Conservation (phyloP, 176 grass and related monocot species). For the Triticum urartu region DNA sequence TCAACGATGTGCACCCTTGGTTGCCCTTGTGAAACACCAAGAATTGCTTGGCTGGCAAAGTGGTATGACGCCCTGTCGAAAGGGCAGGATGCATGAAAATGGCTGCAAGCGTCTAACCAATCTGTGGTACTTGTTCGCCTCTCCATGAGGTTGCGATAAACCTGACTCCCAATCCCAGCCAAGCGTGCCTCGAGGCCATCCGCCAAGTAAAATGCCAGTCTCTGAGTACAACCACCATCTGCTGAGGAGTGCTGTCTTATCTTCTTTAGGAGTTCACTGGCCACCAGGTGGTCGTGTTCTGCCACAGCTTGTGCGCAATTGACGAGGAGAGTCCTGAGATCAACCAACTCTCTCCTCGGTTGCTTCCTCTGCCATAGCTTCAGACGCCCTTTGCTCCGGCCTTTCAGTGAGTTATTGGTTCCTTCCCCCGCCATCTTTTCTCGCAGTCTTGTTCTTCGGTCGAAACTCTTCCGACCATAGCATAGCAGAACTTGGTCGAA, state of each 20-base stretch:
- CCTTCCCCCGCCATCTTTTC: constrained; percentile 38
- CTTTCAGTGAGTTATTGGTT: constrained; percentile 14
- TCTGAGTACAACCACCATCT: no score
- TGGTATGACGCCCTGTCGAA: constrained; percentile 33
- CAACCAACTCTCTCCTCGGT: constrained; percentile 12
- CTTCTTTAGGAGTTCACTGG: constrained; percentile 42
- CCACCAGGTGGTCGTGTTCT: constrained; percentile 1
- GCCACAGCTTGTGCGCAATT: constrained; percentile 54
- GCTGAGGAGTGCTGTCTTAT: constrained; percentile 43
- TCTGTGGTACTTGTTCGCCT: constrained; percentile 31
- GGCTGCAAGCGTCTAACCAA: constrained; percentile 37
- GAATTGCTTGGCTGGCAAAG: constrained; percentile 58
- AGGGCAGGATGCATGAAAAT: constrained; percentile 47
- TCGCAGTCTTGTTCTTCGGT: constrained; percentile 24
- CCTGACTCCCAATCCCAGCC: constrained; percentile 51
- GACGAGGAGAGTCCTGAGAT: constrained; percentile 51
- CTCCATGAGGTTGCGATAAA: constrained; percentile 39
- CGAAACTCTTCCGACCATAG: not conserved
- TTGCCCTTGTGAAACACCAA: constrained; percentile 20
- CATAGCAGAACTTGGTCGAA: constrained; percentile 60
- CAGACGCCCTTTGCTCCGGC: not conserved
- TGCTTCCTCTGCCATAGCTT: constrained; percentile 23
- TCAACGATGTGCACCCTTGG: constrained; percentile 63
- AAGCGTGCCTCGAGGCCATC: not conserved
- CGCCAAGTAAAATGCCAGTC: no score